phyloP scores from a whole-genome alignment of 1,139 yeast genomes.

The Hyphopichia wangnamkhiaoensis region DNA sequence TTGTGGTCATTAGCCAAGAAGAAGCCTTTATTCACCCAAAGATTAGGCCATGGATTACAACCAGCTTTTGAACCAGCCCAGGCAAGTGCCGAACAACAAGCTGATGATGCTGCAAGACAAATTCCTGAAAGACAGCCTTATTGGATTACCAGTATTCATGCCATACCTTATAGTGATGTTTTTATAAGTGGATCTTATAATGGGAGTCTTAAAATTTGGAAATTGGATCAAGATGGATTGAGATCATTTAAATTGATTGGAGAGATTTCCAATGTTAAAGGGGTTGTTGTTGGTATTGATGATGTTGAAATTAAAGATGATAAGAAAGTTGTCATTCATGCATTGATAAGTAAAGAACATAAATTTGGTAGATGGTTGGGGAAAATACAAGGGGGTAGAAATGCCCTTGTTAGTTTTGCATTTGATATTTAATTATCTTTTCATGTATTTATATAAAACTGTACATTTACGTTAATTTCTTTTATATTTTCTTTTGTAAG shows the following conservation, averaged over 20 bases:
- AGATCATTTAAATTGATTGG: conserved; percentile 61
- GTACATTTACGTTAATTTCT: neutral
- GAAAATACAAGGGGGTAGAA: conserved; percentile 42
- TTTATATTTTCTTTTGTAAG: too few species aligned
- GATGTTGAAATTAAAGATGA: conserved; percentile 58
- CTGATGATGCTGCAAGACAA: conserved; percentile 43
- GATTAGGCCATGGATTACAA: conserved; percentile 78
- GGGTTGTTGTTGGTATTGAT: conserved; percentile 71
- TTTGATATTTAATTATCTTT: neutral
- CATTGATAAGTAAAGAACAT: conserved; percentile 79
- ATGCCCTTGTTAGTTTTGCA: conserved; percentile 37
- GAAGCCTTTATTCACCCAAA: conserved; percentile 71
- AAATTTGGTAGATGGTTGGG: conserved; percentile 81
- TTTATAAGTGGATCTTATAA: conserved; percentile 88
- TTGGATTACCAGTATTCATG: conserved; percentile 80
- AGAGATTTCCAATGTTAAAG: conserved; percentile 59
- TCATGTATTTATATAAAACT: neutral
- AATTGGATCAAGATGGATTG: conserved; percentile 56
- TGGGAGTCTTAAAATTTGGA: conserved; percentile 79
- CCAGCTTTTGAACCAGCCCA: conserved; percentile 46
- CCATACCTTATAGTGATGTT: conserved; percentile 87
- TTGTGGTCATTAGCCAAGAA: conserved; percentile 90
- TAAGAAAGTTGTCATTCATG: conserved; percentile 57
- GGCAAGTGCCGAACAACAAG: conserved; percentile 70
- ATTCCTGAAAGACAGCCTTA: conserved; percentile 75